Percentiles rank a stretch among this genome's conserved stretches.
Conservation (phyloP, 2,329 filamentous ascomycete species). For the Arthrocladium fulminans region DNA sequence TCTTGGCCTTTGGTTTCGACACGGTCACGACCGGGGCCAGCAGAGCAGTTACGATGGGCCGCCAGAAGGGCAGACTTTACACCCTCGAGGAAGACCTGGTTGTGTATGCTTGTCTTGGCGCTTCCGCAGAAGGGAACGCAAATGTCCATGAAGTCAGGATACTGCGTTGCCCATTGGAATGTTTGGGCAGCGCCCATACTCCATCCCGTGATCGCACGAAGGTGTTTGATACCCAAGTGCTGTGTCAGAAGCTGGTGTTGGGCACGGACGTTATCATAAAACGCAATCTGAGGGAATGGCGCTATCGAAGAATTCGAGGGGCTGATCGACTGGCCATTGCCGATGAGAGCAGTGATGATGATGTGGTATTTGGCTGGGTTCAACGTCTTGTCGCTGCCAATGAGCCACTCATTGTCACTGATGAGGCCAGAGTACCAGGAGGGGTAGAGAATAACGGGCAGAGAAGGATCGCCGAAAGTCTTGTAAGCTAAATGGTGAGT, state of each 20-base stretch:
- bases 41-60: constrained; percentile 46
- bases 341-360: constrained; percentile 59
- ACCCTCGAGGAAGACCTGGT: constrained; percentile 59
- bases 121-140: constrained; percentile 58
- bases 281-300: constrained; percentile 54
- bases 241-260: constrained; percentile 59
- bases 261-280: constrained; percentile 62
- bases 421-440: constrained; percentile 66
- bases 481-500: constrained; percentile 51
- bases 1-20: constrained; percentile 31
- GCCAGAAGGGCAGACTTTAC: constrained; percentile 53
- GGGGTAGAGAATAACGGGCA: constrained; percentile 64
- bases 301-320: constrained; percentile 52
- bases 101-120: constrained; percentile 57
- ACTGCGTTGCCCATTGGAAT: constrained; percentile 56
- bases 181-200: constrained; percentile 62
- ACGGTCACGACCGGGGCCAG: constrained; percentile 42
- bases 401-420: constrained; percentile 65
- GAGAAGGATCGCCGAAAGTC: constrained; percentile 56
- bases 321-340: constrained; percentile 59
- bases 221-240: constrained; percentile 51
- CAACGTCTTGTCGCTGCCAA: constrained; percentile 56
- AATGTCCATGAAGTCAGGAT: constrained; percentile 57
- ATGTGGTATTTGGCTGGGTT: constrained; percentile 59
- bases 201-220: constrained; percentile 58